Evolutionary conservation across 768 basidiomycete species (phyloP).

Genomic region (Tricholoma terreum): DNA sequence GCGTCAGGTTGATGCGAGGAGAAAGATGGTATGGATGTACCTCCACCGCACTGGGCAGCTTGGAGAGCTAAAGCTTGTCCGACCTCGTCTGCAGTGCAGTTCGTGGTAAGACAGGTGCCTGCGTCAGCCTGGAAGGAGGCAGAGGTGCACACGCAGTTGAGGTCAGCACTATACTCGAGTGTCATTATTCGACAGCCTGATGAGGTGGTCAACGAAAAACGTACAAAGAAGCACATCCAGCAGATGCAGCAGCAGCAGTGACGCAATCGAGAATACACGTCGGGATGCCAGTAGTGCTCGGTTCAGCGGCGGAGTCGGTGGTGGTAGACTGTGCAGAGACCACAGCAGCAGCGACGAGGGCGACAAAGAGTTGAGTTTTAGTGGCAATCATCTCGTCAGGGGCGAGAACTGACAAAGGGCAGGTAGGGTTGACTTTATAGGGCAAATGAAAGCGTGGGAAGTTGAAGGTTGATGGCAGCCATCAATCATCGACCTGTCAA

Average conservation of each 20-base stretch:
- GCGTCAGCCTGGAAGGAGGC: not conserved
- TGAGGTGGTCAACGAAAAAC: too few species aligned
- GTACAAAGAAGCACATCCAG: not conserved
- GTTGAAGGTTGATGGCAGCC: too few species aligned
- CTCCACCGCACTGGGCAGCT: not conserved
- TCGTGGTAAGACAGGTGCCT: not conserved
- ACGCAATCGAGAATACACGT: not conserved
- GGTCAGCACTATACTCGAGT: not conserved
- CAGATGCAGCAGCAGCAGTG: not conserved
- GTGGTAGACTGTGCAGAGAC: not conserved
- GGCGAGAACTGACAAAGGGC: too few species aligned
- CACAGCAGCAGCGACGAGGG: not conserved
- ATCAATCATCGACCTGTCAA: too few species aligned
- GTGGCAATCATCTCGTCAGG: not conserved
- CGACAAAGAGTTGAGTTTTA: not conserved
- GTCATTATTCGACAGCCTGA: too few species aligned
- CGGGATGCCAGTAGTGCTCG: not conserved
- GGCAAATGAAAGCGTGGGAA: too few species aligned
- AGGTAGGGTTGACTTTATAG: too few species aligned
- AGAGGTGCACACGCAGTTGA: not conserved
- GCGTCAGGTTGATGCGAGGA: too few species aligned
- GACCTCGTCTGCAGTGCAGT: not conserved
- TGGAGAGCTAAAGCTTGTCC: not conserved
- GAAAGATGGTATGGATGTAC: too few species aligned
- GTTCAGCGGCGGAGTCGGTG: not conserved